These are phyloP conservation scores for Leccinum angustisporum DNA, from an alignment of 1,284 basidiomycete genomes.

Conservation along the genomic window DNA sequence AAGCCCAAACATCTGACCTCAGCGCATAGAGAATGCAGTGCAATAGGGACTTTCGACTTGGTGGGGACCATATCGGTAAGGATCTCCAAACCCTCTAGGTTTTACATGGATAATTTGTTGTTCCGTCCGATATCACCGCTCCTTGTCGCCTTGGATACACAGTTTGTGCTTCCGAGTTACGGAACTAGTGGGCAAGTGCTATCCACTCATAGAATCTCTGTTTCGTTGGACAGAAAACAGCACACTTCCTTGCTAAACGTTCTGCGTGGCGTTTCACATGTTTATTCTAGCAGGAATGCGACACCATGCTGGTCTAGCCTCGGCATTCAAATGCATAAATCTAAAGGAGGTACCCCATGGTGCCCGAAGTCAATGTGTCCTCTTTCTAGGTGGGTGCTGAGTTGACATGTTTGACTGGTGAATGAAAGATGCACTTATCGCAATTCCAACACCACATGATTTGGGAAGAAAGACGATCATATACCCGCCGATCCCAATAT, in stretches of 20 bases:
- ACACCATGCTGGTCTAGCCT: slow-evolving; percentile 3
- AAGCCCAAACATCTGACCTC: background rate
- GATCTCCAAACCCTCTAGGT: background rate
- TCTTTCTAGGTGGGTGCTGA: slow-evolving; percentile 3
- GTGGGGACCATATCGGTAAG: background rate
- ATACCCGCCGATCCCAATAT: background rate
- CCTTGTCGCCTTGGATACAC: background rate
- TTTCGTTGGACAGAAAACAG: background rate
- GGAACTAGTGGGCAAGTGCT: background rate
- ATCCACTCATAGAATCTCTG: slow-evolving; percentile 1
- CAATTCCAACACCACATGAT: background rate
- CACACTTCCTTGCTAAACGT: background rate
- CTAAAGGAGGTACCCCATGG: background rate
- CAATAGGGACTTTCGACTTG: background rate
- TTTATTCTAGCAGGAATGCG: too few species aligned
- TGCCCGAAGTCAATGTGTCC: background rate
- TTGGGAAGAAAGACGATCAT: background rate
- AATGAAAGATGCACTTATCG: background rate
- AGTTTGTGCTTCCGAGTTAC: background rate
- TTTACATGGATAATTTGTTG: slow-evolving; percentile 3
- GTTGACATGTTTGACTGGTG: background rate
- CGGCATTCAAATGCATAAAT: slow-evolving; percentile 17
- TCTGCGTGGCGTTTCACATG: background rate
- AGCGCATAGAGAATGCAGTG: background rate
- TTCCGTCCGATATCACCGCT: slow-evolving; percentile 4